Base-by-base conservation (phyloP, 2,329 filamentous ascomycete genomes). In the Alternaria infectoria region DNA sequence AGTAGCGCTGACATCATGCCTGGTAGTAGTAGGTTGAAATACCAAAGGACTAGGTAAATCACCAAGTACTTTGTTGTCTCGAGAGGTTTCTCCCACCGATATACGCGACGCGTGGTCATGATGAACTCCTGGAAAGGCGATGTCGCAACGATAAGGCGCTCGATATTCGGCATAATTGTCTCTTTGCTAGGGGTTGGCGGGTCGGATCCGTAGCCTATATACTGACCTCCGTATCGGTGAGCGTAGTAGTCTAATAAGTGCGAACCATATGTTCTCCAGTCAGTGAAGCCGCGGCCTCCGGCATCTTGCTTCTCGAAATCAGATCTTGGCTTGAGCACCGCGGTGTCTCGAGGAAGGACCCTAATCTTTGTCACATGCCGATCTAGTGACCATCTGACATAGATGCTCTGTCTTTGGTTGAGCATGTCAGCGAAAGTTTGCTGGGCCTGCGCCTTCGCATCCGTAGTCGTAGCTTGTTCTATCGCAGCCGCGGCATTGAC, bases 71-170 rank as follows among this genome's bases (percentile, higher is more conserved):
- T 76, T 2, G 57, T 51, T 2, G 79, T 81, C 21, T 75, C 69
- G 3, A 58, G 12, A 3, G 68, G 75, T 12, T 74, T 51, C 28
- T 81, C 77, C 80, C 79, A 81, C 3, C 74, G 72, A 55, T 81
- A 82, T 1, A 81, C 67, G 17, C 71, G 68, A 9, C 79, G 68
- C 1, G 75, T 68, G 2, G 75, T 76, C 69, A 78, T 79, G 55
- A 79, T 62, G 15, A 78, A 64, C 25, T 74, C 71, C 52, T 82
- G 79, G 8, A 80, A 61, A 0, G 79, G 78, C 6, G 78, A 74
- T 6, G 79, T 79, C 2, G 80, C 74, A 25, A 81, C 71, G 8
- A 81, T 69, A 1, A 81, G 57, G n/a, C 79, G 71, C 59, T 81
- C 79, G 36, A 81, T 54, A 50, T 74, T 77, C 0, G 77, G 76